Percentiles rank a stretch among this genome's conserved stretches.
These are phyloP conservation scores for Rauvolfia tetraphylla DNA, from an alignment of 257 asterid genomes.

Conservation along the genomic window DNA sequence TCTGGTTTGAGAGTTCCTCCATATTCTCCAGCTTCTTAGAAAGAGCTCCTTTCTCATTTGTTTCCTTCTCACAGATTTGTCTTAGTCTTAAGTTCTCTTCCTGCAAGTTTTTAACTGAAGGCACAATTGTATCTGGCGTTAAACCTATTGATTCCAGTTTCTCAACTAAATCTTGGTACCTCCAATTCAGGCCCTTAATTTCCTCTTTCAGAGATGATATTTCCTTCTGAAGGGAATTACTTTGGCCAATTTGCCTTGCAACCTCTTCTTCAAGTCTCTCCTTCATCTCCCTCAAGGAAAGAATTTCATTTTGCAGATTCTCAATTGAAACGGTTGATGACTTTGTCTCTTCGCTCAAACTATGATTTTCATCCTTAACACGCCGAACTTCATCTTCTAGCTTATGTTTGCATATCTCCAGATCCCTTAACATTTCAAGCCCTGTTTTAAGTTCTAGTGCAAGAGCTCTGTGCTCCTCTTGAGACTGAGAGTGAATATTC, in stretches of 20 bases:
- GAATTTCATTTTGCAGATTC: constrained; percentile 60
- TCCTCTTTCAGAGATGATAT: constrained; percentile 61
- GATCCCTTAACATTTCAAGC: constrained; percentile 54
- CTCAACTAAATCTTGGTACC: constrained; percentile 52
- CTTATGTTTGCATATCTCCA: constrained; percentile 51
- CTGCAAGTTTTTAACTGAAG: constrained; percentile 47
- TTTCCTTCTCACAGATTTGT: constrained; percentile 38
- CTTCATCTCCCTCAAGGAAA: constrained; percentile 60
- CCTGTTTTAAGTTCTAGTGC: constrained; percentile 54
- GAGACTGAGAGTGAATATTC: constrained; percentile 58
- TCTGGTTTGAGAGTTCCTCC: constrained; percentile 54
- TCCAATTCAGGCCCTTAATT: constrained; percentile 53
- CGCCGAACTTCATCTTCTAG: constrained; percentile 62
- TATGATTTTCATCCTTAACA: constrained; percentile 51
- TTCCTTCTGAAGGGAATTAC: constrained; percentile 56
- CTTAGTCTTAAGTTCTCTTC: constrained; percentile 64
- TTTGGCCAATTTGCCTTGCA: constrained; percentile 43
- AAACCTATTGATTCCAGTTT: constrained; percentile 67
- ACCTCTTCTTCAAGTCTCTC: constrained; percentile 75
- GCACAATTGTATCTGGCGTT: constrained; percentile 42
- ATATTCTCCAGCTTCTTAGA: constrained; percentile 53
- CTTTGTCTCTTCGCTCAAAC: constrained; percentile 40
- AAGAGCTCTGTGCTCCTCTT: constrained; percentile 60
- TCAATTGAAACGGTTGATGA: constrained; percentile 53
- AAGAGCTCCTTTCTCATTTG: constrained; percentile 50